These are phyloP conservation scores for Dendrobium huoshanense DNA, from an alignment of 106 monocot species.

Conservation along the genomic window DNA sequence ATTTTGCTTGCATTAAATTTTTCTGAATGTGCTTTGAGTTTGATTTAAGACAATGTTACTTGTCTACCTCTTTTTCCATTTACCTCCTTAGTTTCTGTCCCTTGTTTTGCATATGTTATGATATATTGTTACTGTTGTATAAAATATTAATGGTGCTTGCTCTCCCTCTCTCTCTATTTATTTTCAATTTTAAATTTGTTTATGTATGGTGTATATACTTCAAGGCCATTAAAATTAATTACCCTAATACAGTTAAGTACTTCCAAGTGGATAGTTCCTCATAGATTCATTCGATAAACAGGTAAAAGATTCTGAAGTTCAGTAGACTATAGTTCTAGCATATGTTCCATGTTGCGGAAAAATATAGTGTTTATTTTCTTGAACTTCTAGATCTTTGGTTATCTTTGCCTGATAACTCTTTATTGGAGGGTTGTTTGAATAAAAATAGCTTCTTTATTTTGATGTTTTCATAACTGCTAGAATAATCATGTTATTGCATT, in stretches of 20 bases:
- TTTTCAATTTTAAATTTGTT: no score
- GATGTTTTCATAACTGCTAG: background rate
- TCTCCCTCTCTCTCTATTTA: no score
- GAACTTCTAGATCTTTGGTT: background rate
- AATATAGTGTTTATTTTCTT: background rate
- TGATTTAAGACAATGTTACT: background rate
- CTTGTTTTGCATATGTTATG: background rate
- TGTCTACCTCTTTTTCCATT: background rate
- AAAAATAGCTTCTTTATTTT: background rate
- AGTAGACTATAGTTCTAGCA: background rate
- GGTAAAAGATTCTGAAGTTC: background rate
- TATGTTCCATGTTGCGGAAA: no score
- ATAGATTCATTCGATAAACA: no score
- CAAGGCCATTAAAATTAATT: no score
- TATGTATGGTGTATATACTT: no score
- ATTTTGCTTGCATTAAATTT: background rate
- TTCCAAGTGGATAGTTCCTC: no score
- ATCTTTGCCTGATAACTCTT: background rate
- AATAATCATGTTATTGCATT: background rate
- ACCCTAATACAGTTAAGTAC: no score
- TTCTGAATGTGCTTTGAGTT: no score
- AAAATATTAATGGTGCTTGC: no score
- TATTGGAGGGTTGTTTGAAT: background rate
- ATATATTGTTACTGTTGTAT: background rate
- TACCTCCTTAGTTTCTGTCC: background rate